Evolutionary conservation across 2,329 filamentous ascomycete species (phyloP).

Genomic region (Penicillium sp.): DNA sequence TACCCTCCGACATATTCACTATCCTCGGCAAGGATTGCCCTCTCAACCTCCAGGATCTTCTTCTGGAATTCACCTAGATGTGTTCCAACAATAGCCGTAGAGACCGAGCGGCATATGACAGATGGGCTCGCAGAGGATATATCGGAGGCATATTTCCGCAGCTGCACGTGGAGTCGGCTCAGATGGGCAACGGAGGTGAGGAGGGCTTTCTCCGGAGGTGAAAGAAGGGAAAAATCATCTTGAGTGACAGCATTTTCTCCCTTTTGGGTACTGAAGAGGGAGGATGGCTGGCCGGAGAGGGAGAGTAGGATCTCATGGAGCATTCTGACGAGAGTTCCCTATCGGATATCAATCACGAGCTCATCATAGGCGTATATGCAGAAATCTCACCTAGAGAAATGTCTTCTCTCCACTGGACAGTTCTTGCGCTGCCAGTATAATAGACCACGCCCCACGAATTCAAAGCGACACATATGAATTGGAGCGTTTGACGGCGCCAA

Average conservation of each 20-base stretch:
- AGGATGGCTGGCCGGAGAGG: slow-evolving; percentile 88
- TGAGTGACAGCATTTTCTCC: slow-evolving; percentile 52
- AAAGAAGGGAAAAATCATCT: slow-evolving; percentile 54
- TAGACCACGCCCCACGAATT: slow-evolving; percentile 45
- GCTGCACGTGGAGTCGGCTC: slow-evolving; percentile 71
- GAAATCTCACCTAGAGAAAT: slow-evolving; percentile 28
- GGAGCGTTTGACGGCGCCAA: slow-evolving; percentile 3
- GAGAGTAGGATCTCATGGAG: slow-evolving; percentile 98
- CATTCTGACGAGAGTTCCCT: slow-evolving; percentile 57
- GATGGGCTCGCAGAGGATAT: slow-evolving; percentile 73
- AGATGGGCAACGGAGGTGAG: slow-evolving; percentile 74
- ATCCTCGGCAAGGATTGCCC: slow-evolving; percentile 72
- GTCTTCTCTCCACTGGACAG: slow-evolving; percentile 25
- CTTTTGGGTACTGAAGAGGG: slow-evolving; percentile 66
- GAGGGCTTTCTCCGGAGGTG: slow-evolving; percentile 79
- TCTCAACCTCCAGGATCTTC: slow-evolving; percentile 82
- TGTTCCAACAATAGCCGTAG: slow-evolving; percentile 69
- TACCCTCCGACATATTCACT: slow-evolving; percentile 82
- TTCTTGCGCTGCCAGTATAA: slow-evolving; percentile 43
- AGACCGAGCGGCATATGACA: slow-evolving; percentile 82
- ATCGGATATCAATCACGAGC: background rate
- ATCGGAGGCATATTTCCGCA: slow-evolving; percentile 65
- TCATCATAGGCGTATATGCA: slow-evolving; percentile 15
- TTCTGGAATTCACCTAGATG: slow-evolving; percentile 80
- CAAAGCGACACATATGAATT: slow-evolving; percentile 48